Percentiles rank a stretch among this genome's conserved stretches.
Evolutionary conservation across 2,329 filamentous ascomycete genomes (phyloP).

Genomic region (Penicillium sp.): DNA sequence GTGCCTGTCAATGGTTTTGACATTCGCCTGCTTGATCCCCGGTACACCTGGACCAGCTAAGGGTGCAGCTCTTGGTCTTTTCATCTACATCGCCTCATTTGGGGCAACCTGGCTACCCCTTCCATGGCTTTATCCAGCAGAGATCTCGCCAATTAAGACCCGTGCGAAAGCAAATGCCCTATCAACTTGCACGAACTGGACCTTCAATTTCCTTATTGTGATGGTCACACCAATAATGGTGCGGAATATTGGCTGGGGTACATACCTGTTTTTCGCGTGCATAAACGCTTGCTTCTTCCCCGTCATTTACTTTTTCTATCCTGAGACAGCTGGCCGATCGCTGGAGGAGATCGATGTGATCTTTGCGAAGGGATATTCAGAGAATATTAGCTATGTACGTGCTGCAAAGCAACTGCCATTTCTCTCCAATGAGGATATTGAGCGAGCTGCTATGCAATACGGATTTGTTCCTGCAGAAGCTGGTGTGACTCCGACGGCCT

Average conservation of each 20-base stretch:
- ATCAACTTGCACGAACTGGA: conserved; percentile 34
- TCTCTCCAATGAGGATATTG: conserved; percentile 17
- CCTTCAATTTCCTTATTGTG: conserved; percentile 46
- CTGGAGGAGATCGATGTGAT: neutral
- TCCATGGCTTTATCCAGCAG: conserved; percentile 54
- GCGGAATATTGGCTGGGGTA: conserved; percentile 8
- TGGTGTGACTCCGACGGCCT: neutral
- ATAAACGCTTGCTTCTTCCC: conserved; percentile 9
- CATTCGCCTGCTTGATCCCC: conserved; percentile 25
- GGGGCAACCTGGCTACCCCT: conserved; percentile 63
- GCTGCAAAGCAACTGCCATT: conserved; percentile 23
- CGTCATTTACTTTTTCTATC: conserved; percentile 7
- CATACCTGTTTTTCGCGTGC: conserved; percentile 7
- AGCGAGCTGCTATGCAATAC: conserved; percentile 14
- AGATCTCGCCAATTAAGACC: conserved; percentile 48
- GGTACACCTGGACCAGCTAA: conserved; percentile 13
- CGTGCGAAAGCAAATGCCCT: conserved; percentile 54
- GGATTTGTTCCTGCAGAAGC: neutral
- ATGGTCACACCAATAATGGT: conserved; percentile 38
- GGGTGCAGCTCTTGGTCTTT: conserved; percentile 46
- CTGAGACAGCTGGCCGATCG: neutral
- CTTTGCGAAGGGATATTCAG: conserved; percentile 10
- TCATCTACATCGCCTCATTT: conserved; percentile 66
- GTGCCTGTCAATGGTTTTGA: conserved; percentile 26
- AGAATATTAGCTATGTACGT: conserved; percentile 19